These are phyloP conservation scores for Fusarium succisae DNA, from an alignment of 2,329 filamentous ascomycete genomes.

Conservation along the genomic window DNA sequence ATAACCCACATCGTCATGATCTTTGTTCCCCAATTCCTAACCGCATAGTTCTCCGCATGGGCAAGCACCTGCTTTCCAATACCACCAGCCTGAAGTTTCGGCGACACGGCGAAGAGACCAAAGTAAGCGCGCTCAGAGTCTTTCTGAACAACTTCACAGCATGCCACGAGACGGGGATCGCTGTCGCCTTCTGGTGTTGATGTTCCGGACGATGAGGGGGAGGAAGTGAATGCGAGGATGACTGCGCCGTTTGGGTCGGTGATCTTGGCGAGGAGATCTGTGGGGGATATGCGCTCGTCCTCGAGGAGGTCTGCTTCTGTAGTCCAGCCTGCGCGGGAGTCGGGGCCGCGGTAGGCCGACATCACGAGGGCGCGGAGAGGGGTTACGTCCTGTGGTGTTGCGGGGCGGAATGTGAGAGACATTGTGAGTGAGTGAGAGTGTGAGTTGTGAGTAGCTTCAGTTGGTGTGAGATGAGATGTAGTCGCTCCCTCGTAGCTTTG, in stretches of 20 bases:
- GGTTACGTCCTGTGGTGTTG: slow-evolving; percentile 46
- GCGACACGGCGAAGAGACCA: slow-evolving; percentile 59
- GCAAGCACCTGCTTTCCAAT: slow-evolving; percentile 54
- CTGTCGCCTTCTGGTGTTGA: slow-evolving; percentile 34
- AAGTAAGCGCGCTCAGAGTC: slow-evolving; percentile 51
- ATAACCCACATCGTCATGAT: slow-evolving; percentile 58
- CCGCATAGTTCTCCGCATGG: slow-evolving; percentile 52
- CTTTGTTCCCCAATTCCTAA: slow-evolving; percentile 44
- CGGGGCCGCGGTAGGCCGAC: slow-evolving; percentile 56
- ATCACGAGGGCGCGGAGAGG: slow-evolving; percentile 51
- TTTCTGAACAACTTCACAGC: slow-evolving; percentile 54
- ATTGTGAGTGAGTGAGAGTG: background rate
- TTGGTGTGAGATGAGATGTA: background rate
- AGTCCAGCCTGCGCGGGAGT: slow-evolving; percentile 56
- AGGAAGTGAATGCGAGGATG: slow-evolving; percentile 45
- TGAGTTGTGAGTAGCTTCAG: background rate
- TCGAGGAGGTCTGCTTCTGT: slow-evolving; percentile 56
- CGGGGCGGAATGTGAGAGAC: slow-evolving; percentile 36
- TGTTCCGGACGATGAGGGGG: background rate
- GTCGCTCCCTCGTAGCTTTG: accelerated
- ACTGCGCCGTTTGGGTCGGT: slow-evolving; percentile 48
- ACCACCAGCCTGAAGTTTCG: slow-evolving; percentile 53
- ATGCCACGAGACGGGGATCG: slow-evolving; percentile 47
- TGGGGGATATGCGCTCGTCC: slow-evolving; percentile 54
- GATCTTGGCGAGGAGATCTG: slow-evolving; percentile 52